These are phyloP conservation scores for Sedum album DNA, from an alignment of 164 flowering plant genomes.

Conservation along the genomic window DNA sequence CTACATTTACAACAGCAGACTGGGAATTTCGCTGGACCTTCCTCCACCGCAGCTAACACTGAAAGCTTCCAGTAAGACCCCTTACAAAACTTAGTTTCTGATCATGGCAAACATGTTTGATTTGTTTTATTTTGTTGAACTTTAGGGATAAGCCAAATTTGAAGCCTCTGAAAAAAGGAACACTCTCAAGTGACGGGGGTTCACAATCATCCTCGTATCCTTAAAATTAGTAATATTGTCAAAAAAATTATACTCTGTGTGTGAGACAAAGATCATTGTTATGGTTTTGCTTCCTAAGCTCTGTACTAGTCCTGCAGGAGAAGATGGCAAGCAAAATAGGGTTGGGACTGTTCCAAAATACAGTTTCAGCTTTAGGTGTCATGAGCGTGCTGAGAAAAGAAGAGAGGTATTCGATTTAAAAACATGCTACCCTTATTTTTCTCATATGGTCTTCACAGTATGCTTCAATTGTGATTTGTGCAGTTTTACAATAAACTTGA, in stretches of 20 bases:
- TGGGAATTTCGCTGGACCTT: slow-evolving; percentile 31
- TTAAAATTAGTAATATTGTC: no score
- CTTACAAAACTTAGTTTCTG: no score
- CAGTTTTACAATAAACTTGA: slow-evolving; percentile 14
- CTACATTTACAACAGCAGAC: slow-evolving; percentile 22
- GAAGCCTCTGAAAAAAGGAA: no score
- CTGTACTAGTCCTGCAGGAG: slow-evolving; percentile 6
- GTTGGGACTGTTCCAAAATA: slow-evolving; percentile 7
- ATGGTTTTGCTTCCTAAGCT: slow-evolving; percentile 29
- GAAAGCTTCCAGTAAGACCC: slow-evolving; percentile 51
- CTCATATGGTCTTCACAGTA: not conserved
- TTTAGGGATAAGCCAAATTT: no score
- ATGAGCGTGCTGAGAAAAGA: slow-evolving; percentile 13
- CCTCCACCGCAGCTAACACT: slow-evolving; percentile 15
- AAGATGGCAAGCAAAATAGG: slow-evolving; percentile 5
- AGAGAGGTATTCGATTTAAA: slow-evolving; percentile 11
- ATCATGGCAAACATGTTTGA: no score
- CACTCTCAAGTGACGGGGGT: no score
- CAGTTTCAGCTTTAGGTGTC: slow-evolving; percentile 10
- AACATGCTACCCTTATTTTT: not conserved
- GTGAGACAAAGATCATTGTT: no score
- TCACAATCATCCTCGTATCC: no score
- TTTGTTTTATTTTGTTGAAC: no score
- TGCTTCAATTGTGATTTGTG: not conserved
- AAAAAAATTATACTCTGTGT: no score